Evolutionary conservation across 352 stramenopile species (phyloP).

Genomic region (Pythium guiyangense): DNA sequence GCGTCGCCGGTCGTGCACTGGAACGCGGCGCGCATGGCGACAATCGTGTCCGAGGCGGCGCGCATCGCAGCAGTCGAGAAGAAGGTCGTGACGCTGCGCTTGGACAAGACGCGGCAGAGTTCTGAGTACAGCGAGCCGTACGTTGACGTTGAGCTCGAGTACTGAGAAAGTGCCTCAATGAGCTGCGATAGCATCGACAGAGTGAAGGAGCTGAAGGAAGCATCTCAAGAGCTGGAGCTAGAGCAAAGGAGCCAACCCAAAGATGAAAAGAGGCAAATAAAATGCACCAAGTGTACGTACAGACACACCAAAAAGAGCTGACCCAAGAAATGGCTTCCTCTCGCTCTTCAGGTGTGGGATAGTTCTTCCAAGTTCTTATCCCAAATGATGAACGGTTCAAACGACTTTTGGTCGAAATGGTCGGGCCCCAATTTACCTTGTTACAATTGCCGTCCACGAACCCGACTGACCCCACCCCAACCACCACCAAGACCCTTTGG

Average conservation of each 20-base stretch:
- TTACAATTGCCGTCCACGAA: constrained; percentile 21
- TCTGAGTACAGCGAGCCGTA: constrained; percentile 35
- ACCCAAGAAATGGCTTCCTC: neutral
- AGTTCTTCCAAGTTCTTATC: constrained; percentile 41
- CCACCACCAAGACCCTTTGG: no score
- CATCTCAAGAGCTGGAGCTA: neutral
- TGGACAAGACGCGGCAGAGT: constrained; percentile 43
- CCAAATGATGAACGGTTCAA: no score
- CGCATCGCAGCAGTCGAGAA: constrained; percentile 57
- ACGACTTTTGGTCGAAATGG: no score
- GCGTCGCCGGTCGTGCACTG: constrained; percentile 50
- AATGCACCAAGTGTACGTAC: neutral
- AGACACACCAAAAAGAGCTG: neutral
- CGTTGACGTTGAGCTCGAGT: constrained; percentile 51
- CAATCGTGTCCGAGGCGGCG: constrained; percentile 67
- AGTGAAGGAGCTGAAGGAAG: neutral
- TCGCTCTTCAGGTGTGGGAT: constrained; percentile 32
- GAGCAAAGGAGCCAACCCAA: neutral
- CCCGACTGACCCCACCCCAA: neutral
- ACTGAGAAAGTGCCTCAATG: constrained; percentile 13
- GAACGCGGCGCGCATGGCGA: constrained; percentile 72
- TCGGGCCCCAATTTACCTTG: constrained; percentile 32
- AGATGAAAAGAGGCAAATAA: no score
- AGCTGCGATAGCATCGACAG: neutral
- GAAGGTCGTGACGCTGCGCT: constrained; percentile 65